Evolutionary conservation across 139 green algal genomes (phyloP).

Genomic region (Closterium sp.): DNA sequence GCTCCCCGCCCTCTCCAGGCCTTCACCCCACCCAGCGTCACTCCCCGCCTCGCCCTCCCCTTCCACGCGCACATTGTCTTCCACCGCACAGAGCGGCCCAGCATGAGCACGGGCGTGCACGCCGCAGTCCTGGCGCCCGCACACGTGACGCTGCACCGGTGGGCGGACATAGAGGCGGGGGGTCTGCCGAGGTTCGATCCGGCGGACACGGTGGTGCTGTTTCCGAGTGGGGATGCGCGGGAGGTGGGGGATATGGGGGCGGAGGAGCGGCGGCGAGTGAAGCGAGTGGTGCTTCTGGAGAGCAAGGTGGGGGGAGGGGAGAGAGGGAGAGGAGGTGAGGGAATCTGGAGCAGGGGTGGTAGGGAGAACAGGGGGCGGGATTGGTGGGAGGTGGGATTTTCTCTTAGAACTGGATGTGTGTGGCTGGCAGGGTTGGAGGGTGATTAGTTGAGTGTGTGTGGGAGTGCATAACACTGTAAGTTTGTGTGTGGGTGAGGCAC

Average conservation of each 20-base stretch:
- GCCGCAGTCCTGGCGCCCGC: slow-evolving; percentile 21
- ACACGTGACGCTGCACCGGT: not conserved
- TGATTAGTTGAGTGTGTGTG: too few species aligned
- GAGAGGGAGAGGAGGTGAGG: not conserved
- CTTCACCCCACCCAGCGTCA: not conserved
- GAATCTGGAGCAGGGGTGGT: too few species aligned
- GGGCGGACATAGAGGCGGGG: not conserved
- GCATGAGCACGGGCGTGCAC: slow-evolving; percentile 42
- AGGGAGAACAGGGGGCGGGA: too few species aligned
- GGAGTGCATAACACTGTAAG: too few species aligned
- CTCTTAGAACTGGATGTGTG: too few species aligned
- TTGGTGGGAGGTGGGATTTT: too few species aligned
- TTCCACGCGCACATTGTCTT: slow-evolving; percentile 28
- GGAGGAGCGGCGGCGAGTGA: not conserved
- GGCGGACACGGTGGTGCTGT: slow-evolving; percentile 31
- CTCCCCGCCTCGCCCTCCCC: slow-evolving; percentile 5
- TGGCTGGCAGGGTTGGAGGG: too few species aligned
- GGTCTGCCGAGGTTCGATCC: slow-evolving; percentile 22
- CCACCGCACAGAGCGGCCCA: slow-evolving; percentile 26
- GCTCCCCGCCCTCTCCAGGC: not conserved
- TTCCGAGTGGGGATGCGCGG: slow-evolving; percentile 10
- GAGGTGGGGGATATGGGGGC: not conserved
- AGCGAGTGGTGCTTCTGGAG: slow-evolving; percentile 35
- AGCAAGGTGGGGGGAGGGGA: slow-evolving; percentile 9
- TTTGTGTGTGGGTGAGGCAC: too few species aligned